These are phyloP conservation scores for Leishmania guyanensis DNA, from an alignment of 208 protist genomes.

Conservation along the genomic window DNA sequence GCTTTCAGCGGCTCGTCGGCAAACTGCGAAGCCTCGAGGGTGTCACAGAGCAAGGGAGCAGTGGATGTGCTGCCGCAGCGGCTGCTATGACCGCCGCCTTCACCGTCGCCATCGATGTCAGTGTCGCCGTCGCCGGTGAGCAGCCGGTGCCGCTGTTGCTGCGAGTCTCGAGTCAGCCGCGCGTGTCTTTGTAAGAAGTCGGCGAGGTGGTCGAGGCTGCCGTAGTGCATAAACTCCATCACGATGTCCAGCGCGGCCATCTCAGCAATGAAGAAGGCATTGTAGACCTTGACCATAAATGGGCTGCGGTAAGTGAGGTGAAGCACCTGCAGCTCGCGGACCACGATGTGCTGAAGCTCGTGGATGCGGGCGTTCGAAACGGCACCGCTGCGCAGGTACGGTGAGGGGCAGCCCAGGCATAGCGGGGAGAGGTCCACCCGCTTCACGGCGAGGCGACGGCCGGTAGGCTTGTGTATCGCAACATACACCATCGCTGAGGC, in stretches of 20 bases:
- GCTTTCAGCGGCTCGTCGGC: not conserved
- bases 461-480: conserved; percentile 68
- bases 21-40: not conserved
- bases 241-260: conserved; percentile 76
- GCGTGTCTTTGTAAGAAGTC: conserved; percentile 44
- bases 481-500: conserved; percentile 79
- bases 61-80: not conserved
- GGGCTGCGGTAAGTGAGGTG: conserved; percentile 86
- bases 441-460: conserved; percentile 77
- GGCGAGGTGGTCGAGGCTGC: conserved; percentile 68
- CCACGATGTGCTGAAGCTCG: conserved; percentile 73
- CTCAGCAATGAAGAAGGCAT: conserved; percentile 76
- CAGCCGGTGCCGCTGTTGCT: conserved; percentile 32
- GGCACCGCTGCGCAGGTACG: conserved; percentile 23
- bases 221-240: conserved; percentile 93
- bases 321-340: conserved; percentile 86
- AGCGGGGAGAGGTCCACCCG: conserved; percentile 73
- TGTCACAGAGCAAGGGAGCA: not conserved
- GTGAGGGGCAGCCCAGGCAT: conserved; percentile 33
- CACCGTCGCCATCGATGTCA: not conserved
- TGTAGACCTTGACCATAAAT: conserved; percentile 92
- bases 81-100: conserved; percentile 10
- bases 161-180: conserved; percentile 23
- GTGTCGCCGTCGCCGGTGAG: conserved; percentile 12
- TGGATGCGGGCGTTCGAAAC: conserved; percentile 30